Evolutionary conservation across 2,329 filamentous ascomycete species (phyloP), one percentile per base, ranked within the genome.

Genomic region (Rutstroemia sp.): DNA sequence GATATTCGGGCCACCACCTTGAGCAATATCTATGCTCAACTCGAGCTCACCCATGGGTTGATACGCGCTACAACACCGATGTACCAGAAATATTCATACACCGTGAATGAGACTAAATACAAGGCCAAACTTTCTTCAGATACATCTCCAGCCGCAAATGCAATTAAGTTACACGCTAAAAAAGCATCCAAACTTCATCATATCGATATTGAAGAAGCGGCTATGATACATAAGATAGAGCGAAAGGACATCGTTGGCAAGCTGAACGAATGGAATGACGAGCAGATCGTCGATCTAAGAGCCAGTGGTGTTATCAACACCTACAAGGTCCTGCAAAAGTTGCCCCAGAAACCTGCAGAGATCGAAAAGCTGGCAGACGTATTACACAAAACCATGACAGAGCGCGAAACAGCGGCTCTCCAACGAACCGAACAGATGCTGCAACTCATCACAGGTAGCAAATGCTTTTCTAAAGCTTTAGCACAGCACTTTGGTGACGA

Each of bases 401-500:
- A 65, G 1, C 76, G 78, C 1, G 82, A 86, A 61, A 61, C 70
- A n/a, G 77, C 81, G 41, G 79, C 79, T 8, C 66, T 86, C 2
- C 65, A 68, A 0, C 75, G 81, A 0, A 75, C 77, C 0, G 69
- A 78, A 19, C 67, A 78, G 18, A 73, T 86, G 3, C 71, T 78
- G 23, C 65, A 74, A n/a, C 72, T 85, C 3, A 71, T 85, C 56
- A 84, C 81, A 0, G 74, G 71, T 0, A 61, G 66, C 2, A 65
- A 69, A 19, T 86, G 82, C 62, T 79, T 82, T 56, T 76, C 81
- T 0, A 68, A 70, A 1, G 69, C 73, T 0, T 70, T 86, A 0
- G 79, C 82, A 0, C 63, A 73, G 25, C 78, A 86, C 61, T 85
- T 86, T 59, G 81, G 80, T 21, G 82, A 83, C 67, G 66, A 66